Evolutionary conservation across 2,329 filamentous ascomycete genomes (phyloP).

Genomic region (Cytospora chrysosperma): DNA sequence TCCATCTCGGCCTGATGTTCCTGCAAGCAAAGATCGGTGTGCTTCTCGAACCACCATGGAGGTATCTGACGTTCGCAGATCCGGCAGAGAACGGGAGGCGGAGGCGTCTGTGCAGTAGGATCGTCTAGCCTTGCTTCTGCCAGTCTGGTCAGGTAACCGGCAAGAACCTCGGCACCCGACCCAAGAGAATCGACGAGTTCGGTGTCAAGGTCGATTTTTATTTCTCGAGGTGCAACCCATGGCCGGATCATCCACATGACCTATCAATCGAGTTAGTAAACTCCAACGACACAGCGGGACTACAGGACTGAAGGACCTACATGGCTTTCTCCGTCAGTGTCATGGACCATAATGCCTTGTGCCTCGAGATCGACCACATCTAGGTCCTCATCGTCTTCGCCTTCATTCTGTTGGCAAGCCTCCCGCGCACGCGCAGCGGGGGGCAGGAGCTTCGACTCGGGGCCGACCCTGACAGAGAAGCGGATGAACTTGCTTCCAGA

Average conservation of each 20-base stretch:
- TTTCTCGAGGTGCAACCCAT: conserved; percentile 81
- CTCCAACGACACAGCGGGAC: neutral
- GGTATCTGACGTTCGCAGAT: conserved; percentile 97
- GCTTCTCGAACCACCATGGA: conserved; percentile 99
- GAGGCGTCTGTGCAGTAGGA: conserved; percentile 73
- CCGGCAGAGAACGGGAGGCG: conserved; percentile 83
- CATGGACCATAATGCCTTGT: conserved; percentile 98
- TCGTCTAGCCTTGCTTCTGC: conserved; percentile 80
- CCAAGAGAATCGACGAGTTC: conserved; percentile 91
- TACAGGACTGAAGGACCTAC: conserved; percentile 55
- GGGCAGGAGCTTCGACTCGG: conserved; percentile 63
- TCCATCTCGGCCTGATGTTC: conserved; percentile 98
- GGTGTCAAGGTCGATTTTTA: conserved; percentile 90
- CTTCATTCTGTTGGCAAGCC: conserved; percentile 36
- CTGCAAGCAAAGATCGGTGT: conserved; percentile 92
- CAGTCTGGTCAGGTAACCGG: conserved; percentile 86
- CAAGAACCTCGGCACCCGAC: conserved; percentile 90
- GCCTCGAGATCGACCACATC: conserved; percentile 79
- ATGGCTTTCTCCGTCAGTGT: conserved; percentile 87
- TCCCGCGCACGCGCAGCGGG: conserved; percentile 41
- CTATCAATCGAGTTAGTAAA: conserved; percentile 43
- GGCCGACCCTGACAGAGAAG: conserved; percentile 70
- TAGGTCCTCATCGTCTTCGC: conserved; percentile 36
- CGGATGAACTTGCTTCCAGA: conserved; percentile 88
- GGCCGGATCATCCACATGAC: conserved; percentile 99